A percentile compares a stretch with the other conserved stretches of the same genome.
phyloP scores from a whole-genome alignment of 805 yeast species.

The Maudiozyma turicensis region DNA sequence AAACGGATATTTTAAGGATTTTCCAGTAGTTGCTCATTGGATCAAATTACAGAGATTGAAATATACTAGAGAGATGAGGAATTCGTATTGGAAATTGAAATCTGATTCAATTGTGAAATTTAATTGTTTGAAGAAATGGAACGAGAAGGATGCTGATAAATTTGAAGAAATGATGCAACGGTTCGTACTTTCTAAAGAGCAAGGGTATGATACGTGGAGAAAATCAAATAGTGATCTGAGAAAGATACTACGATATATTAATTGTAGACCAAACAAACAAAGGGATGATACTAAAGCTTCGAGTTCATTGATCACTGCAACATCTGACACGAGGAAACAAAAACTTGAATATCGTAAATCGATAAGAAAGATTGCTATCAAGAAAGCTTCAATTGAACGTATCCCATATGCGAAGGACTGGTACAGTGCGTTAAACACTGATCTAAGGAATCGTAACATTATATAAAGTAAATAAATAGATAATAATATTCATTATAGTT shows the following conservation, averaged over 20 bases:
- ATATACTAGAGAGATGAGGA: constrained; percentile 8
- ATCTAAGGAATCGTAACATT: constrained; percentile 19
- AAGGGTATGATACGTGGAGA: constrained; percentile 11
- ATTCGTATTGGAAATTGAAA: constrained; percentile 19
- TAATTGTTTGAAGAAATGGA: constrained; percentile 5
- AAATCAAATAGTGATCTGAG: constrained; percentile 5
- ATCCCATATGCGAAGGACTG: constrained; percentile 27
- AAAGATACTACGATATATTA: constrained; percentile 14
- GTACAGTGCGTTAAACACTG: constrained; percentile 24
- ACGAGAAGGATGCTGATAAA: neutral
- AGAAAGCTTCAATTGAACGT: constrained; percentile 24
- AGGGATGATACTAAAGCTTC: neutral
- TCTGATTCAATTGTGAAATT: constrained; percentile 20
- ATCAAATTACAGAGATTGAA: constrained; percentile 11
- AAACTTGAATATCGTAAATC: constrained; percentile 13
- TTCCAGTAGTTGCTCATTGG: constrained; percentile 16
- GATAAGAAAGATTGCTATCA: constrained; percentile 17
- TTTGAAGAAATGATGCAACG: neutral
- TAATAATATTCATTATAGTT: neutral
- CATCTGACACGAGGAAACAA: constrained; percentile 2
- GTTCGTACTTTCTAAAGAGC: neutral
- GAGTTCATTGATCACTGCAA: neutral
- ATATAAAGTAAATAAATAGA: neutral
- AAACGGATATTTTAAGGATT: constrained; percentile 9
- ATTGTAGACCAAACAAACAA: constrained; percentile 13